These are phyloP conservation scores for Amanita rimosa DNA, from an alignment of 768 basidiomycete species.

Conservation along the genomic window DNA sequence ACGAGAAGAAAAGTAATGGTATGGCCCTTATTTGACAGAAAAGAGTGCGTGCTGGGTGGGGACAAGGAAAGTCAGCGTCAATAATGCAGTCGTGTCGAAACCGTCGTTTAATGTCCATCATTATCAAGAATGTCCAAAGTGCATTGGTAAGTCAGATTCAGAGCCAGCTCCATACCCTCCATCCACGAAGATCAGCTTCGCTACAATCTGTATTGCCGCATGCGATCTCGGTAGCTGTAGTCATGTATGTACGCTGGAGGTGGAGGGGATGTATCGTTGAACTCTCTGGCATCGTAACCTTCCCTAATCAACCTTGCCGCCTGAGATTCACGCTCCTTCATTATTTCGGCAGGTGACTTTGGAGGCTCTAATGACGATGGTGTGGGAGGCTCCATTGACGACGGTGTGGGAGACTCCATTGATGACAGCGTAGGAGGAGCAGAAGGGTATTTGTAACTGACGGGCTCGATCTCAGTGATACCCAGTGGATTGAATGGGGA, in stretches of 20 bases:
- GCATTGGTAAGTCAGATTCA: not conserved
- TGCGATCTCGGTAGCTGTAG: conserved; percentile 2
- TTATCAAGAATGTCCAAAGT: not conserved
- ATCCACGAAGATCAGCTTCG: not conserved
- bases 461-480: conserved; percentile 22
- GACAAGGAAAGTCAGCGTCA: not conserved
- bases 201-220: not conserved
- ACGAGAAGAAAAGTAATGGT: not conserved
- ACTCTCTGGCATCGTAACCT: conserved; percentile 7
- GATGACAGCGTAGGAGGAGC: conserved; percentile 15
- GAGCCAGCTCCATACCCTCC: not conserved
- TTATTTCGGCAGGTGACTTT: conserved; percentile 3
- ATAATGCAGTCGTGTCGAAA: not conserved
- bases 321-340: conserved; percentile 6
- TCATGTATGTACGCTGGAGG: conserved; percentile 8
- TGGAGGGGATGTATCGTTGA: not conserved
- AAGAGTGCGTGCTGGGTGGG: not conserved
- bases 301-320: conserved; percentile 6
- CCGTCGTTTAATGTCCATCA: conserved; percentile 6
- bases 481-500: conserved; percentile 28
- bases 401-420: conserved; percentile 9
- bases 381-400: conserved; percentile 10
- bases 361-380: conserved; percentile 7
- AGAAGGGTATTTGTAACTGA: not conserved
- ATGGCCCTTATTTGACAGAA: not conserved